Percentiles rank a stretch among this genome's conserved stretches.
phyloP scores from a whole-genome alignment of 805 yeast genomes.

The Kuraishia piskuri region DNA sequence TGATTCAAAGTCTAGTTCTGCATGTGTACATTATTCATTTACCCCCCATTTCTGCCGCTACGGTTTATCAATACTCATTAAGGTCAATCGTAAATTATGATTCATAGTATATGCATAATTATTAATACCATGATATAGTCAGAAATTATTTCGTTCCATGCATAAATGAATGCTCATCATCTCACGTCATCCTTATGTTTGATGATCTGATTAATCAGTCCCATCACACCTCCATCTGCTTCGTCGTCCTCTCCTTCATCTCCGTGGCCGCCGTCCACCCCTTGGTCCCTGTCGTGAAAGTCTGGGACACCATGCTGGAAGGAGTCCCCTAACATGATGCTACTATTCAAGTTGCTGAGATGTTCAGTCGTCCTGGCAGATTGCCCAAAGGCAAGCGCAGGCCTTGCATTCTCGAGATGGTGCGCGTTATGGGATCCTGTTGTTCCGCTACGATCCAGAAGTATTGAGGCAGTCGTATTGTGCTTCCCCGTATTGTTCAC shows the following conservation, averaged over 20 bases:
- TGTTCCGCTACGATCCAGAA: not conserved
- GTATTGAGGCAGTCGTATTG: not conserved
- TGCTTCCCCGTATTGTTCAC: not conserved
- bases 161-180: not conserved
- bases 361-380: not conserved
- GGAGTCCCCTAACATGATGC: conserved; percentile 33
- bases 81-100: not conserved
- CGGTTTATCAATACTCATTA: not conserved
- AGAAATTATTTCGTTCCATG: not conserved
- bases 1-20: not conserved
- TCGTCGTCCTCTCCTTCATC: conserved; percentile 21
- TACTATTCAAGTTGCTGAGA: conserved; percentile 17
- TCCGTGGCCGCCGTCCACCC: conserved; percentile 25
- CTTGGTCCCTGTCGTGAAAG: conserved; percentile 23
- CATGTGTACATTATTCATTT: not conserved
- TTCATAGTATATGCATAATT: not conserved
- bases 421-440: not conserved
- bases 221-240: conserved; percentile 54
- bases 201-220: conserved; percentile 75
- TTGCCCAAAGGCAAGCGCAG: not conserved
- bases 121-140: not conserved
- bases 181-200: conserved; percentile 28
- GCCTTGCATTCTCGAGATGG: not conserved
- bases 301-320: conserved; percentile 28
- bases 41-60: not conserved